Evolutionary conservation across 179 eudicot genomes (phyloP).

Genomic region (Camellia oleifera): DNA sequence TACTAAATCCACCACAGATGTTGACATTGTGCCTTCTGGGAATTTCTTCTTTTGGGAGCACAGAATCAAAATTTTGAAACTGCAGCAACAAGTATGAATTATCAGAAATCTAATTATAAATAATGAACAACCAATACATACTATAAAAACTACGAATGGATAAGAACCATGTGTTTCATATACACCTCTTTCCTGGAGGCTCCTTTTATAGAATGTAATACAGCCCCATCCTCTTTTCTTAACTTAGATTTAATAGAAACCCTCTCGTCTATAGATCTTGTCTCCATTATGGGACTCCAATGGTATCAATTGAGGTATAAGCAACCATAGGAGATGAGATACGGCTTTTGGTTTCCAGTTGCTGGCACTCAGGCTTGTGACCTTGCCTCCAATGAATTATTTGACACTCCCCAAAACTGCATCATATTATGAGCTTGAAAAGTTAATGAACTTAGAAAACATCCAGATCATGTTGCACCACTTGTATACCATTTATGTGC

Average conservation of each 20-base stretch:
- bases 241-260: constrained; percentile 38
- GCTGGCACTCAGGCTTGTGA: constrained; percentile 59
- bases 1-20: constrained; percentile 11
- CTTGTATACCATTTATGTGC: too few relatives aligned
- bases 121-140: not conserved
- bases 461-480: too few relatives aligned
- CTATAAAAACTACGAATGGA: not conserved
- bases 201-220: not conserved
- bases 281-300: constrained; percentile 15
- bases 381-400: too few relatives aligned
- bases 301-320: constrained; percentile 26
- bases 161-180: constrained; percentile 38
- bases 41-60: constrained; percentile 29
- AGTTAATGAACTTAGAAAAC: too few relatives aligned
- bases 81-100: constrained; percentile 18
- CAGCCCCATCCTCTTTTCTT: constrained; percentile 33
- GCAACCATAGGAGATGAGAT: constrained; percentile 31
- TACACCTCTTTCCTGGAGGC: constrained; percentile 24
- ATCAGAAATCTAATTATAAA: not conserved
- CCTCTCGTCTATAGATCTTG: constrained; percentile 36
- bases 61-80: constrained; percentile 37
- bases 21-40: constrained; percentile 22
- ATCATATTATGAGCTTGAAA: too few relatives aligned
- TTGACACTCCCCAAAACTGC: too few relatives aligned
- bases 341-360: constrained; percentile 29